Percentiles rank a stretch among this genome's conserved stretches.
These are phyloP conservation scores for Sarocladiaceae sp. DNA, from an alignment of 2,329 filamentous ascomycete species.

Conservation along the genomic window DNA sequence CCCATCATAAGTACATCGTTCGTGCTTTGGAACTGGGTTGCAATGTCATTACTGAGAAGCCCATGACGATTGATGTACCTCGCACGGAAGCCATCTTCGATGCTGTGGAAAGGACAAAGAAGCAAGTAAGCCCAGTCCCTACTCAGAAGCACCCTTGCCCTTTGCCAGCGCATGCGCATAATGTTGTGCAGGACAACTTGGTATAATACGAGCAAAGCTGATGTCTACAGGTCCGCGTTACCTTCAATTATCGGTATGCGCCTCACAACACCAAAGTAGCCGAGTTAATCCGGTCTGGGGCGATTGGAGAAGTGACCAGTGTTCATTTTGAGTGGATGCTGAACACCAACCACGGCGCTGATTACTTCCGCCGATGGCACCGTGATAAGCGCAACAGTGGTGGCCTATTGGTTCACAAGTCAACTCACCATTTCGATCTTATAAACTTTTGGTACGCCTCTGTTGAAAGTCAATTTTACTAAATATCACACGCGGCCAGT, in stretches of 20 bases:
- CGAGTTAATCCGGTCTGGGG: slow-evolving; percentile 45
- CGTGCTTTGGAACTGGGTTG: slow-evolving; percentile 53
- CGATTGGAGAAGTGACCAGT: slow-evolving; percentile 49
- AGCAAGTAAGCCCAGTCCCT: slow-evolving; percentile 50
- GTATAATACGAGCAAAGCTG: too few species aligned
- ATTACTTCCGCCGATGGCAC: slow-evolving; percentile 60
- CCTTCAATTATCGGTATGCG: slow-evolving; percentile 60
- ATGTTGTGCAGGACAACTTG: too few species aligned
- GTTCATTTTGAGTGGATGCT: slow-evolving; percentile 61
- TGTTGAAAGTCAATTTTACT: too few species aligned
- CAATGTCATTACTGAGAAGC: slow-evolving; percentile 57
- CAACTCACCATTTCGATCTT: slow-evolving; percentile 58
- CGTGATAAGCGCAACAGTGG: slow-evolving; percentile 54
- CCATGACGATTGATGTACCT: slow-evolving; percentile 55
- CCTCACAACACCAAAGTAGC: slow-evolving; percentile 58
- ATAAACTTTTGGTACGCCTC: slow-evolving; percentile 49
- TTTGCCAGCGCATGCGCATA: too few species aligned
- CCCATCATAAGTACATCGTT: slow-evolving; percentile 54
- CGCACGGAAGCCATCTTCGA: slow-evolving; percentile 39
- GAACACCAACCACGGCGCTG: slow-evolving; percentile 54
- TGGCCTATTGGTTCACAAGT: slow-evolving; percentile 55
- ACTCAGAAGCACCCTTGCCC: too few species aligned
- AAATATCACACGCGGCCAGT: too few species aligned
- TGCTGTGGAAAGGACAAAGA: slow-evolving; percentile 23
- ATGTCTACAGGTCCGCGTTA: slow-evolving; percentile 44